Percentiles rank a stretch among this genome's conserved stretches.
phyloP scores from a whole-genome alignment of 2,329 filamentous ascomycete species.

The Claviceps purpurea region DNA sequence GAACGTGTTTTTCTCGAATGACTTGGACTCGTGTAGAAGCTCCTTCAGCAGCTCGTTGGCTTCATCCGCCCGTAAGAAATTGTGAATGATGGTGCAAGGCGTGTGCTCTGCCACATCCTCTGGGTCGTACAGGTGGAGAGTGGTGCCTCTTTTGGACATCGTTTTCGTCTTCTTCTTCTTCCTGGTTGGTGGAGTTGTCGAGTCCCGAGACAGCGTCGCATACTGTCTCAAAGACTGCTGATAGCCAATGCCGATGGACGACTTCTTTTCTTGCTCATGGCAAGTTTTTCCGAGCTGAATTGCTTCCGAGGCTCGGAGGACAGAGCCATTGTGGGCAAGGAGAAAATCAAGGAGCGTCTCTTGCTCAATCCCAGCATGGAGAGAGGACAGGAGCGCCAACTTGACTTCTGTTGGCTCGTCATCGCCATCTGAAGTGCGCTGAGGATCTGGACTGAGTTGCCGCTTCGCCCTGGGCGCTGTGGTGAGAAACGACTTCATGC shows the following conservation, averaged over 20 bases:
- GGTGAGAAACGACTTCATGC: conserved; percentile 46
- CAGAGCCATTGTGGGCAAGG: conserved; percentile 63
- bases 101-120: conserved; percentile 71
- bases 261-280: conserved; percentile 17
- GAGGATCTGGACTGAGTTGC: conserved; percentile 20
- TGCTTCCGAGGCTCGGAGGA: conserved; percentile 47
- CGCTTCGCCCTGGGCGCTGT: conserved; percentile 34
- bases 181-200: conserved; percentile 6
- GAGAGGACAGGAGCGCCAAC: conserved; percentile 66
- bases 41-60: conserved; percentile 66
- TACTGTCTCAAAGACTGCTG: conserved; percentile 53
- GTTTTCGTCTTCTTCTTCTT: conserved; percentile 42
- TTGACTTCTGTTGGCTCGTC: conserved; percentile 77
- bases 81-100: conserved; percentile 83
- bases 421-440: conserved; percentile 11
- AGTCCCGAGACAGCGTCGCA: conserved; percentile 12
- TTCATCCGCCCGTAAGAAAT: conserved; percentile 61
- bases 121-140: conserved; percentile 71
- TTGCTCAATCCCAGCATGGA: conserved; percentile 52
- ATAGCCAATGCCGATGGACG: conserved; percentile 29
- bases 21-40: conserved; percentile 57
- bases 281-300: conserved; percentile 25
- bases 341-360: conserved; percentile 65
- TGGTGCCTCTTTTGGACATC: conserved; percentile 64
- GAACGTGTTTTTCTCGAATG: conserved; percentile 61